phyloP scores from a whole-genome alignment of 2,329 filamentous ascomycete genomes.

The Sporothrix phasma region DNA sequence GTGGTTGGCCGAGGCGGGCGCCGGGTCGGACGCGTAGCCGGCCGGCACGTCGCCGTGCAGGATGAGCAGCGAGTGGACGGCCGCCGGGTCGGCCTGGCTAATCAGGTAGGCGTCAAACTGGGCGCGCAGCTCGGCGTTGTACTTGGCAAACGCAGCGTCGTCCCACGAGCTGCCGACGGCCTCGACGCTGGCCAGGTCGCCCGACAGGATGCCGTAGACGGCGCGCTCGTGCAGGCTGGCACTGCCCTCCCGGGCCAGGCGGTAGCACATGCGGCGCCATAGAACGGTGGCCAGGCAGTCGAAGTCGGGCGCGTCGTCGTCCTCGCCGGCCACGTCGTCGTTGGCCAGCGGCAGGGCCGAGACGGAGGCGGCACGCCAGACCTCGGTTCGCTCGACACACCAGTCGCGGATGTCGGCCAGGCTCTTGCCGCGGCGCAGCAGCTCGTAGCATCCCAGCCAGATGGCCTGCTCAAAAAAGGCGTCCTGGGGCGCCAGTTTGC shows the following conservation, averaged over 20 bases:
- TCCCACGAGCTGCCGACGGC: conserved; percentile 42
- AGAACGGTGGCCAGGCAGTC: conserved; percentile 44
- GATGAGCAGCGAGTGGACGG: conserved; percentile 15
- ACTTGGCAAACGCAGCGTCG: conserved; percentile 26
- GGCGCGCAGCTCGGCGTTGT: conserved; percentile 21
- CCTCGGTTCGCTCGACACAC: conserved; percentile 76
- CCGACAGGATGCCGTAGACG: conserved; percentile 82
- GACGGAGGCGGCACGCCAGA: conserved; percentile 79
- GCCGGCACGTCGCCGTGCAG: conserved; percentile 18
- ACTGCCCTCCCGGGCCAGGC: conserved; percentile 57
- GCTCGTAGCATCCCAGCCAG: conserved; percentile 90
- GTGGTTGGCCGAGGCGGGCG: neutral
- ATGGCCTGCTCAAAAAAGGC: conserved; percentile 82
- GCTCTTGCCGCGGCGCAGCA: conserved; percentile 73
- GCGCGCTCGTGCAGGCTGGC: conserved; percentile 74
- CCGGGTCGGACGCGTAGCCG: neutral
- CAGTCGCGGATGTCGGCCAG: conserved; percentile 69
- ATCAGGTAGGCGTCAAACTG: conserved; percentile 22
- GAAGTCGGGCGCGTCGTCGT: conserved; percentile 31
- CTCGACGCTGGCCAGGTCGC: conserved; percentile 67
- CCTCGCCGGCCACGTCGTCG: conserved; percentile 36
- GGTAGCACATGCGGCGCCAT: conserved; percentile 71
- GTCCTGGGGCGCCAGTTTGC: conserved; percentile 70
- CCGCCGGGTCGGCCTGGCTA: conserved; percentile 16
- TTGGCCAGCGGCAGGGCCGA: conserved; percentile 57